phyloP scores from a whole-genome alignment of 306 rosid species.

The Betula pendula region DNA sequence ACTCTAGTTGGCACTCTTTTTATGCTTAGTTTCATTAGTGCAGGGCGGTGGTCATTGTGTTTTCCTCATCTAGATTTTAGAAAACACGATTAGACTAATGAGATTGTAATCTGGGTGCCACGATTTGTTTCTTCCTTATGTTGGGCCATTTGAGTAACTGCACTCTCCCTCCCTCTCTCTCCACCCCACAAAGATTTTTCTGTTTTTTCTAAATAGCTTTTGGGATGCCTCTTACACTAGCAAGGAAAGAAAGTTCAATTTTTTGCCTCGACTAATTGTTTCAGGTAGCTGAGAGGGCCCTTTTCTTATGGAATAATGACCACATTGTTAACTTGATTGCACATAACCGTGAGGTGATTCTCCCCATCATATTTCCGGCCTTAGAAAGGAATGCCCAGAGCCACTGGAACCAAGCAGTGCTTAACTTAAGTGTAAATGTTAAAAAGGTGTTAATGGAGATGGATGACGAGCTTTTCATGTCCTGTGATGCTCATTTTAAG shows the following conservation, averaged over 20 bases:
- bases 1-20: too few relatives aligned
- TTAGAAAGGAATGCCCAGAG: conserved; percentile 69
- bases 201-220: not conserved
- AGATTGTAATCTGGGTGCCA: too few relatives aligned
- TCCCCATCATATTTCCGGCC: conserved; percentile 79
- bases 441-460: conserved; percentile 88
- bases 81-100: too few relatives aligned
- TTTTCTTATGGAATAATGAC: conserved; percentile 95
- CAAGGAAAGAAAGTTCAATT: not conserved
- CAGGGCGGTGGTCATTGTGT: too few relatives aligned
- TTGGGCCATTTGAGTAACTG: conserved; percentile 1
- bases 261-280: conserved; percentile 23
- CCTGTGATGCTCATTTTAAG: conserved; percentile 54
- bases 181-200: not conserved
- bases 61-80: too few relatives aligned
- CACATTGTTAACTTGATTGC: conserved; percentile 80
- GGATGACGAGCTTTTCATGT: conserved; percentile 76
- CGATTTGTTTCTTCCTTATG: conserved; percentile 2
- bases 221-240: conserved; percentile 15
- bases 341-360: conserved; percentile 74
- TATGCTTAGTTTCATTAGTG: too few relatives aligned
- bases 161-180: not conserved
- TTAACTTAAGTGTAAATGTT: conserved; percentile 70
- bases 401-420: conserved; percentile 95
- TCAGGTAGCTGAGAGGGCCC: conserved; percentile 98